phyloP scores from a whole-genome alignment of 257 asterid species.

The Solanum paucissectum region DNA sequence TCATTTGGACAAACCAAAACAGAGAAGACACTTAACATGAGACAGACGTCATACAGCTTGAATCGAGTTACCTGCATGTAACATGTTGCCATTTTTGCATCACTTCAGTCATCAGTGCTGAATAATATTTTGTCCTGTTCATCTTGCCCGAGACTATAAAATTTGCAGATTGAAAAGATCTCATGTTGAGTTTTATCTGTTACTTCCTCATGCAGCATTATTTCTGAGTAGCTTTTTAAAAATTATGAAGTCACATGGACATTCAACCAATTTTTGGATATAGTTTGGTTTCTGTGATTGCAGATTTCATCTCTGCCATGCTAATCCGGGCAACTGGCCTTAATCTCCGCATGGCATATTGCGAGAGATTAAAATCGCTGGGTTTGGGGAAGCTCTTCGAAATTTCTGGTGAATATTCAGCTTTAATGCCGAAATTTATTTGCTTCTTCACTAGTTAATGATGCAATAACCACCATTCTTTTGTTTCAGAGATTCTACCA shows the following conservation, averaged over 20 bases:
- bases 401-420: conserved; percentile 24
- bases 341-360: conserved; percentile 43
- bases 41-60: not conserved
- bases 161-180: not conserved
- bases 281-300: conserved; percentile 82
- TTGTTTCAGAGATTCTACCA: conserved; percentile 49
- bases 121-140: not conserved
- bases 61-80: not conserved
- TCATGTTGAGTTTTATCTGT: not conserved
- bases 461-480: not conserved
- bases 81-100: not conserved
- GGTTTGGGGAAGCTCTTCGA: conserved; percentile 42
- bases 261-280: conserved; percentile 65
- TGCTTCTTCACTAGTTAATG: conserved; percentile 1
- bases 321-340: conserved; percentile 78
- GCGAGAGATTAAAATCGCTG: conserved; percentile 40
- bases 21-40: not conserved
- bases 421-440: not conserved
- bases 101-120: not conserved
- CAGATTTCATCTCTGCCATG: conserved; percentile 72
- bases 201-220: not conserved
- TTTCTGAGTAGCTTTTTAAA: not conserved
- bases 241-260: not conserved
- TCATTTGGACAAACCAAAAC: not conserved
- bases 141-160: not conserved